Evolutionary conservation across 2,329 filamentous ascomycete genomes (phyloP), one percentile per base, ranked within the genome.

Genomic region (Fusarium phyllophilum): DNA sequence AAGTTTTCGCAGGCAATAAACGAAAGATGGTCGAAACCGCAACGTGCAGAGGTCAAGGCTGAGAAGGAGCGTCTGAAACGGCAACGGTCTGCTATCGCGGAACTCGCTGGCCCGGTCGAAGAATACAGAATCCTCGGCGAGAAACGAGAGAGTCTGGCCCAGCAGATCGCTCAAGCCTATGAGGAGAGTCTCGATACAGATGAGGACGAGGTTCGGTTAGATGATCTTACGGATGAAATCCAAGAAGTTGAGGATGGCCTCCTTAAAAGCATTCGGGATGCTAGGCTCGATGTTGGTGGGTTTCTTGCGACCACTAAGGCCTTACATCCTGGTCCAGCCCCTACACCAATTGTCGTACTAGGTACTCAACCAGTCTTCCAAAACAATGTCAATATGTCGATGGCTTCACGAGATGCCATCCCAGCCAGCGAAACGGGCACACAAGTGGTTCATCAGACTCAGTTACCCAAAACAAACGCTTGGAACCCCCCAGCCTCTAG

Each of bases 361-460:
- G 84, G 85, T 39, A 89, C 85, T 3, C 87, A 88, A 61, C 79
- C 81, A 10, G 72, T 76, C 5, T 78, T 78, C 38, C 73, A 72
- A n/a, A 73, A 75, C 38, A 72, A 70, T n/a, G 78, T 79, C 8
- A 78, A 81, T 60, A 80, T 82, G 79, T 79, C 81, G 15, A 76
- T 78, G 9, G 78, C 76, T 29, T 79, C 83, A 9, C 79, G 77
- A 49, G 81, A 83, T n/a, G 78, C 75, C 14, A 78, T 80, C 6
- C 39, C 79, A 18, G 75, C 76, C 22, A 76, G 79, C 3, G 79
- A 82, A 42, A 79, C 79, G 33, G 81, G 81, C 18, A 85, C 86
- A 3, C 85, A 90, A 68, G 82, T 89, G 24, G 84, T 89, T 26
- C 83, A 85, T 26, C 87, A 89, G 74, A 89, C 88, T 3, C 88